Percentiles rank a stretch among this genome's conserved stretches.
Evolutionary conservation across 2,329 filamentous ascomycete species (phyloP).

Genomic region (Metarhizium brunneum): DNA sequence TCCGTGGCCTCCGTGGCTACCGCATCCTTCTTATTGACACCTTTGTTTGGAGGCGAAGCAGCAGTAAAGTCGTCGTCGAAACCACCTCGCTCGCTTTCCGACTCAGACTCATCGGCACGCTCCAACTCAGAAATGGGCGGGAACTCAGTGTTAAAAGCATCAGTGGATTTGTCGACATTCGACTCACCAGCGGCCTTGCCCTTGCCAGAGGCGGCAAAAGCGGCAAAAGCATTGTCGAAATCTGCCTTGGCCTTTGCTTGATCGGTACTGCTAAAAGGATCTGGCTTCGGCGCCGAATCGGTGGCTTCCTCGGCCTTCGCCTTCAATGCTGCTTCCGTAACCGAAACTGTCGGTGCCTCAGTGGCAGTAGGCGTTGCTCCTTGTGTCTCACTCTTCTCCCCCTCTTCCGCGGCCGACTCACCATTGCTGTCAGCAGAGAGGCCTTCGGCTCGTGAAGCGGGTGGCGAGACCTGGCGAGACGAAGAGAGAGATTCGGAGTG

Average conservation of each 20-base stretch:
- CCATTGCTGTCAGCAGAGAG: constrained; percentile 20
- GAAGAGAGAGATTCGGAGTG: constrained; percentile 62
- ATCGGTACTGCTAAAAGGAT: constrained; percentile 45
- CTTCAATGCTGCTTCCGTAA: constrained; percentile 7
- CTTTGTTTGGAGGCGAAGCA: constrained; percentile 36
- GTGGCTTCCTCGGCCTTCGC: constrained; percentile 10
- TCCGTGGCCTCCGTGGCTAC: neutral
- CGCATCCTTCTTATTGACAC: constrained; percentile 10
- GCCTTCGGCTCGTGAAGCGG: constrained; percentile 48
- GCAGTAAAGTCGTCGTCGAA: constrained; percentile 92
- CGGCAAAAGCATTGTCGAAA: constrained; percentile 78
- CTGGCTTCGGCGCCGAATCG: constrained; percentile 17
- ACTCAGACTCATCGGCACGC: constrained; percentile 74
- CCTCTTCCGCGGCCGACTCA: constrained; percentile 11
- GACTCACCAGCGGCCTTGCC: constrained; percentile 32
- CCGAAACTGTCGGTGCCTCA: constrained; percentile 13
- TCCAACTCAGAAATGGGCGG: constrained; percentile 87
- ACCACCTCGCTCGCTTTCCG: constrained; percentile 66
- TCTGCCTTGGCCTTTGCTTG: constrained; percentile 63
- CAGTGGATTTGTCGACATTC: constrained; percentile 32
- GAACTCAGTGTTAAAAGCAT: constrained; percentile 67
- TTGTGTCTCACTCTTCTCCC: constrained; percentile 15
- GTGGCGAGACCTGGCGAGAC: constrained; percentile 68
- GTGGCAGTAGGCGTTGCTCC: constrained; percentile 17
- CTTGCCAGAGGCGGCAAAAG: constrained; percentile 52